These are phyloP conservation scores for Myriosclerotinia duriaeana DNA, from an alignment of 2,329 filamentous ascomycete genomes.

Conservation along the genomic window DNA sequence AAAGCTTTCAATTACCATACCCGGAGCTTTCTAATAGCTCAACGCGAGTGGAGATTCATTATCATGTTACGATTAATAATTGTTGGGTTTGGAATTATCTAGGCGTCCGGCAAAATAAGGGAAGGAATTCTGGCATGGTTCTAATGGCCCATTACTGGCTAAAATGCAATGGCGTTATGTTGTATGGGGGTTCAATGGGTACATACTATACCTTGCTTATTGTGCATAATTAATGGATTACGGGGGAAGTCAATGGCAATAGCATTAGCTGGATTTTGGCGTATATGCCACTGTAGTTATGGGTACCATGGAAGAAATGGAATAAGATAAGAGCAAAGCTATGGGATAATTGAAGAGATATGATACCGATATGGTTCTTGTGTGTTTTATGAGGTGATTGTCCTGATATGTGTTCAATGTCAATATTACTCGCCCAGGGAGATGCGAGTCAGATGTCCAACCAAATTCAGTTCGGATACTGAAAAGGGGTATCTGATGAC, in stretches of 20 bases:
- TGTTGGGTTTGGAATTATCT: slow-evolving; percentile 13
- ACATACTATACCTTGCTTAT: slow-evolving; percentile 21
- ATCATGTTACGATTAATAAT: slow-evolving; percentile 19
- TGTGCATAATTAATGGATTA: slow-evolving; percentile 21
- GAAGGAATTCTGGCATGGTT: slow-evolving; percentile 3
- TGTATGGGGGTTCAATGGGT: slow-evolving; percentile 4
- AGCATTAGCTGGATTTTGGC: slow-evolving; percentile 10
- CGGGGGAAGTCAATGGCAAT: slow-evolving; percentile 5
- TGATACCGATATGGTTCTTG: slow-evolving; percentile 7
- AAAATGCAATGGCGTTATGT: slow-evolving; percentile 17
- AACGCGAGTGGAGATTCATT: not conserved
- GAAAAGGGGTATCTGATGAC: not conserved
- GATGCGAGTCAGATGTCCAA: not conserved
- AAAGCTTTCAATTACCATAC: slow-evolving; percentile 43
- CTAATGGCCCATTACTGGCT: slow-evolving; percentile 14
- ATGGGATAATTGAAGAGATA: slow-evolving; percentile 5
- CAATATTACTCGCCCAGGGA: not conserved
- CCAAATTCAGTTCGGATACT: not conserved
- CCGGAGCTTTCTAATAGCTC: slow-evolving; percentile 17
- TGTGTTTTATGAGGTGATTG: not conserved
- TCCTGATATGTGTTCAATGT: not conserved
- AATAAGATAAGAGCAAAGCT: slow-evolving; percentile 15
- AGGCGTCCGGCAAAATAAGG: slow-evolving; percentile 9
- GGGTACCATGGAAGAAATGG: slow-evolving; percentile 6
- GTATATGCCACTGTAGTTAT: slow-evolving; percentile 11